A percentile compares a stretch with the other conserved stretches of the same genome.
Conservation (phyloP, 306 rosid genomes). For the Casuarina equisetifolia region DNA sequence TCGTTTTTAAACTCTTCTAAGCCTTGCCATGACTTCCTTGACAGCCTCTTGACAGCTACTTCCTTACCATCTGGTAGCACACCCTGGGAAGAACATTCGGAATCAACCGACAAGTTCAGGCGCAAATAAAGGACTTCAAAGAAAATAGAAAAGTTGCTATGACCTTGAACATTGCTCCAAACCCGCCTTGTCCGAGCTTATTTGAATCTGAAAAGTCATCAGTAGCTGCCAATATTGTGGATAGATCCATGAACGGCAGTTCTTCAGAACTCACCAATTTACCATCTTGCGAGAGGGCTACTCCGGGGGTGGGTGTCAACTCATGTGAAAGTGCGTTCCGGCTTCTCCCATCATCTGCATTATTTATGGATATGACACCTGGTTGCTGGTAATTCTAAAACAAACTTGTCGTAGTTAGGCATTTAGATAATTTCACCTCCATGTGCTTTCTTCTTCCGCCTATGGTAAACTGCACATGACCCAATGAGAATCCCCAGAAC, state of each 20-base stretch:
- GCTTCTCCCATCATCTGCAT: slow-evolving; percentile 34
- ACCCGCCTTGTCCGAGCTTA: slow-evolving; percentile 68
- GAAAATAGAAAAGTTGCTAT: background rate
- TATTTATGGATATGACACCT: slow-evolving; percentile 4
- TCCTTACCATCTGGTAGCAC: slow-evolving; percentile 29
- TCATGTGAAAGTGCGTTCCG: slow-evolving; percentile 27
- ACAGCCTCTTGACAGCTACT: slow-evolving; percentile 43
- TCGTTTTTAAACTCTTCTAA: slow-evolving; percentile 39
- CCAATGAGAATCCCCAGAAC: slow-evolving; percentile 28
- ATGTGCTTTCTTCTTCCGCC: slow-evolving; percentile 2
- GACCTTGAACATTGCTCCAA: slow-evolving; percentile 58
- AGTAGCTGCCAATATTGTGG: slow-evolving; percentile 1
- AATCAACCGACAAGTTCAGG: background rate
- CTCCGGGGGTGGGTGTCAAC: slow-evolving; percentile 30
- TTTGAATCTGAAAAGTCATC: slow-evolving; percentile 41
- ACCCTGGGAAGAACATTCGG: slow-evolving; percentile 23
- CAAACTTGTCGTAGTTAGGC: background rate
- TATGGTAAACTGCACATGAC: slow-evolving; percentile 16
- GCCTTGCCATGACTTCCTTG: slow-evolving; percentile 41
- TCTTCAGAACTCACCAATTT: slow-evolving; percentile 49
- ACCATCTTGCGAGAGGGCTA: slow-evolving; percentile 49
- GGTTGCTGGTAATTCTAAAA: background rate
- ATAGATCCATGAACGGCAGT: slow-evolving; percentile 37
- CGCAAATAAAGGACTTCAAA: background rate
- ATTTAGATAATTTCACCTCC: slow-evolving; percentile 30